Conservation (phyloP, 306 rosid genomes). For the Cyclanthera cordifolia region DNA sequence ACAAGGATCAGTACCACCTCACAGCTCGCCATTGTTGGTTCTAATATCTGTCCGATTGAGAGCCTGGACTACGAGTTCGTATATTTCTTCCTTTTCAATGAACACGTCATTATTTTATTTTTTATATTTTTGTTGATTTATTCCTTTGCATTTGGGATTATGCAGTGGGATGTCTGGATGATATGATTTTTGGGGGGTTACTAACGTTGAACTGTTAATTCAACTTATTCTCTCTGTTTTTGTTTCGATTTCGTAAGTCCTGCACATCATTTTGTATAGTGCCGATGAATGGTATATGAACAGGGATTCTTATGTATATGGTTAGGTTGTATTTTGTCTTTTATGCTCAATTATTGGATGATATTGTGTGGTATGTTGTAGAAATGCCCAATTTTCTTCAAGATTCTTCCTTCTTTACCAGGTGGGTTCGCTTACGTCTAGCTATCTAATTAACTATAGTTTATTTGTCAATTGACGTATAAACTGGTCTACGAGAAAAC, state of each 20-base stretch:
- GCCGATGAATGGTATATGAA: not conserved
- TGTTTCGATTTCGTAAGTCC: not conserved
- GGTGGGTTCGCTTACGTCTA: not conserved
- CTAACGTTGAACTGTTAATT: not conserved
- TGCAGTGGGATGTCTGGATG: not conserved
- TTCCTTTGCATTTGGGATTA: not conserved
- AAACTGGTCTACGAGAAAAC: not conserved
- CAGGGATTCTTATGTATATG: not conserved
- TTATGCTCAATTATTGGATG: not conserved
- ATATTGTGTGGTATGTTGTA: not conserved
- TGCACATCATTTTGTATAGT: not conserved
- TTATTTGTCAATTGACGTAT: not conserved
- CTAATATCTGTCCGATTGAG: constrained; percentile 60
- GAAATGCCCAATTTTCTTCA: not conserved
- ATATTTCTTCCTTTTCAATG: not conserved
- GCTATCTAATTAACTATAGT: not conserved
- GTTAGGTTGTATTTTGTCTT: not conserved
- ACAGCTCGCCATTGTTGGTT: constrained; percentile 62
- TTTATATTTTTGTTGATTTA: too few relatives aligned
- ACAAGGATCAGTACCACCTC: constrained; percentile 57
- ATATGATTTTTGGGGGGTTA: constrained; percentile 5
- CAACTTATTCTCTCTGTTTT: not conserved
- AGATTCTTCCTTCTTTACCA: not conserved
- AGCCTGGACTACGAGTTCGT: constrained; percentile 72
- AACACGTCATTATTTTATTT: not conserved